These are phyloP conservation scores for Eurotiales sp. DNA, from an alignment of 2,329 filamentous ascomycete species.

Conservation along the genomic window DNA sequence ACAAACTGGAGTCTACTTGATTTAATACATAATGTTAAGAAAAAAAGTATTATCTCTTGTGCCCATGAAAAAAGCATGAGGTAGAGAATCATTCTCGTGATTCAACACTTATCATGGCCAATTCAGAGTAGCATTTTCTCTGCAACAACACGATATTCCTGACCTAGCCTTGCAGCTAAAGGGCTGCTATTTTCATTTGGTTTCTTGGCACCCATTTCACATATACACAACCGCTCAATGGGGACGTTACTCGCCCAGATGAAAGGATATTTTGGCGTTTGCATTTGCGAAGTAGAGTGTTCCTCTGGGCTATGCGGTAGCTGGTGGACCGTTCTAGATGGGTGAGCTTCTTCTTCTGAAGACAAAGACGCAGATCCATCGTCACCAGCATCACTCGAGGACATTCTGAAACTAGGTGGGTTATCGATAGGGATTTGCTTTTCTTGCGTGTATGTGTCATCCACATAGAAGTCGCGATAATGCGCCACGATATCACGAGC, in stretches of 20 bases:
- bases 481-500: conserved; percentile 29
- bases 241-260: conserved; percentile 67
- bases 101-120: neutral
- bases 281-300: conserved; percentile 15
- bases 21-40: neutral
- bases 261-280: conserved; percentile 35
- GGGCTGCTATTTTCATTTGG: conserved; percentile 43
- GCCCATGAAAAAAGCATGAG: neutral
- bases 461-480: conserved; percentile 34
- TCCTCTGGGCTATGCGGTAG: conserved; percentile 12
- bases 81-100: too few species aligned
- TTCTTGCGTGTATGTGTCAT: conserved; percentile 22
- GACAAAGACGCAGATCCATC: conserved; percentile 1
- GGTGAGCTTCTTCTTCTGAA: conserved; percentile 15
- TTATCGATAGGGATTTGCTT: conserved; percentile 11
- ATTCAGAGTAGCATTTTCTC: conserved; percentile 27
- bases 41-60: neutral
- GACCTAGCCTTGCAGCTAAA: conserved; percentile 46
- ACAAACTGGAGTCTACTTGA: neutral
- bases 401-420: neutral
- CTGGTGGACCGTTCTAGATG: conserved; percentile 5
- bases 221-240: conserved; percentile 72
- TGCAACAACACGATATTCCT: conserved; percentile 52
- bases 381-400: conserved; percentile 5
- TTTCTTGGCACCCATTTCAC: conserved; percentile 80